A percentile compares a stretch with the other conserved stretches of the same genome.
Evolutionary conservation across 225 moss, liverwort and hornwort species (phyloP).

Genomic region (Polytrichum commune): DNA sequence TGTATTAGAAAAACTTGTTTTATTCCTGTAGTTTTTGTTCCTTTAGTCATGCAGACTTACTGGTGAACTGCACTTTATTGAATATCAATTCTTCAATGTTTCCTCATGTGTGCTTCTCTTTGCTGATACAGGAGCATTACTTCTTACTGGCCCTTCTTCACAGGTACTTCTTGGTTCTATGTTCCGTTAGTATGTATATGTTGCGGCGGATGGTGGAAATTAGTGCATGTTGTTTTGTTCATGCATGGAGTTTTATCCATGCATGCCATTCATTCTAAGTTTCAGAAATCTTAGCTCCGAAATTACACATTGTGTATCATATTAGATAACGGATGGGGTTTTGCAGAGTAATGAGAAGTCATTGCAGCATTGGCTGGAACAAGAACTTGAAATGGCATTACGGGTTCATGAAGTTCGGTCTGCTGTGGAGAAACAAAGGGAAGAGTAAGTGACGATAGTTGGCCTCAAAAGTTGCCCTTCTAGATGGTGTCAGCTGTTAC

Average conservation of each 20-base stretch:
- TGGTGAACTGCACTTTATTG: background rate
- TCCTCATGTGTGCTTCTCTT: background rate
- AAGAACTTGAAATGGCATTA: conserved; percentile 92
- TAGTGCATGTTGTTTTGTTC: too few relatives aligned
- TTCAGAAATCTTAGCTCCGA: too few relatives aligned
- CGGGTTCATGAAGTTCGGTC: conserved; percentile 92
- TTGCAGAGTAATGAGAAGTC: conserved; percentile 66
- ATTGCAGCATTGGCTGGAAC: conserved; percentile 85
- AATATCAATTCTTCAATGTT: background rate
- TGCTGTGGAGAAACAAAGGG: conserved; percentile 82
- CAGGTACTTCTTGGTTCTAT: conserved; percentile 23
- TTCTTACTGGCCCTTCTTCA: conserved; percentile 37
- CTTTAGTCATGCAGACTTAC: background rate
- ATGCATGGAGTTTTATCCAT: too few relatives aligned
- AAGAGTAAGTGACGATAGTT: conserved; percentile 51
- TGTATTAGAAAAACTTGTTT: too few relatives aligned
- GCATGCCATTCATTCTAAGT: too few relatives aligned
- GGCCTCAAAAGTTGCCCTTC: too few relatives aligned
- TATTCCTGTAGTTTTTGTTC: too few relatives aligned
- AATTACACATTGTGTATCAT: too few relatives aligned
- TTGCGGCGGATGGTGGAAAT: too few relatives aligned
- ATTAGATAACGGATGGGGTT: background rate
- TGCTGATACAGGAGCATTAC: conserved; percentile 33
- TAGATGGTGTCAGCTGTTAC: too few relatives aligned
- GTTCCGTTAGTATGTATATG: too few relatives aligned